Conservation (phyloP, 345 rosid genomes). For the Microthlaspi erraticum region DNA sequence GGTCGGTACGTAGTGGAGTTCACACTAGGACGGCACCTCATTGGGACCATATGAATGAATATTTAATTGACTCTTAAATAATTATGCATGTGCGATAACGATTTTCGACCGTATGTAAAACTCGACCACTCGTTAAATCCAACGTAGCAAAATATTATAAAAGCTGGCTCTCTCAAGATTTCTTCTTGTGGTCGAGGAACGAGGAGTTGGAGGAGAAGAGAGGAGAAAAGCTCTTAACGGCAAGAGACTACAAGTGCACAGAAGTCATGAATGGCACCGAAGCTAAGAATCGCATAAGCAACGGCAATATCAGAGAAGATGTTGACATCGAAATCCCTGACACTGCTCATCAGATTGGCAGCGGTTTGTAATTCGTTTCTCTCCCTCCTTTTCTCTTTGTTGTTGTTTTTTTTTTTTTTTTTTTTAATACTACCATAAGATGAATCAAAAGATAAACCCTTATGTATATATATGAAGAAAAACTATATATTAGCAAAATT, state of each 20-base stretch:
- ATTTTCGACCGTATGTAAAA: not conserved
- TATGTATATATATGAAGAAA: too few relatives aligned
- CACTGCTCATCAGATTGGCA: slow-evolving; percentile 27
- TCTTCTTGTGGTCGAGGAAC: slow-evolving; percentile 1
- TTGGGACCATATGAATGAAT: not conserved
- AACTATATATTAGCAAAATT: too few relatives aligned
- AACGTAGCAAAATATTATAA: slow-evolving; percentile 19
- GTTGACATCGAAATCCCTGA: slow-evolving; percentile 5
- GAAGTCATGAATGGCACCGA: not conserved
- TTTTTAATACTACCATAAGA: not conserved
- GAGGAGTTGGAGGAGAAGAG: not conserved
- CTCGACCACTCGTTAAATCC: not conserved
- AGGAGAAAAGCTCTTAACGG: slow-evolving; percentile 2
- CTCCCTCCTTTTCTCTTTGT: slow-evolving; percentile 3
- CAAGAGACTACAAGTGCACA: not conserved
- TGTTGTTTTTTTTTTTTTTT: not conserved
- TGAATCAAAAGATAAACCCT: too few relatives aligned
- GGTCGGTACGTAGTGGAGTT: not conserved
- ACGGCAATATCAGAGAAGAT: not conserved
- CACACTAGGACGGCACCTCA: not conserved
- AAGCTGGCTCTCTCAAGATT: slow-evolving; percentile 7
- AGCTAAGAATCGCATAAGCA: slow-evolving; percentile 3
- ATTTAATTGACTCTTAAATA: not conserved
- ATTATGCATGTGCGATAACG: not conserved
- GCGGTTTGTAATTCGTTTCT: slow-evolving; percentile 12